Percentiles rank a stretch among this genome's conserved stretches.
Evolutionary conservation across 1,284 basidiomycete species (phyloP).

Genomic region (Ceratobasidium sp.): DNA sequence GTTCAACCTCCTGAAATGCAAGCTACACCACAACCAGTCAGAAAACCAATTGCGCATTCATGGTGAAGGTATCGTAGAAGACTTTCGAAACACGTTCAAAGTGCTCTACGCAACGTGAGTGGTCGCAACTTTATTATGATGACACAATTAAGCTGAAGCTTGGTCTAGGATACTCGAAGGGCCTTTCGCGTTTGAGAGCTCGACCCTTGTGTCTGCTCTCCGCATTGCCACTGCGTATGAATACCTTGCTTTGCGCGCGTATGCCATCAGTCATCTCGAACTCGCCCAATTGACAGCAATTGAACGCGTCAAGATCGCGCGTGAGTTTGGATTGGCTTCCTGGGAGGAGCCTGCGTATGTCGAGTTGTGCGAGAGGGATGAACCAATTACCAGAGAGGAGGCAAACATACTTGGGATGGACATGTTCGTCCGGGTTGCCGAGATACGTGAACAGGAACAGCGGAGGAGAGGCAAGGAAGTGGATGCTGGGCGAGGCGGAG

Average conservation of each 20-base stretch:
- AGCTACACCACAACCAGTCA: too few relatives aligned
- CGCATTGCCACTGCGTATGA: background rate
- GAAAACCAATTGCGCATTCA: too few relatives aligned
- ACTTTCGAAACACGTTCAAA: constrained; percentile 13
- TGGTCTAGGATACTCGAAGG: background rate
- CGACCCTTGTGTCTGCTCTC: background rate
- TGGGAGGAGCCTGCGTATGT: background rate
- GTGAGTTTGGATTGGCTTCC: background rate
- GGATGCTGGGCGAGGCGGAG: background rate
- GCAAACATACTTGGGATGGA: background rate
- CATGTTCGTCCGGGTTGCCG: background rate
- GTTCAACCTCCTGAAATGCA: too few relatives aligned
- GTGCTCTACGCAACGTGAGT: constrained; percentile 21
- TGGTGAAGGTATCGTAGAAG: background rate
- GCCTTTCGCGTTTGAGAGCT: background rate
- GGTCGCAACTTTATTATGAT: background rate
- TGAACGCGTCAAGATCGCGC: background rate
- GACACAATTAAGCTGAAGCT: background rate
- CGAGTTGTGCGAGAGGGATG: background rate
- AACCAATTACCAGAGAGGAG: background rate
- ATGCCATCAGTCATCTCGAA: background rate
- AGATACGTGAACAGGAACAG: background rate
- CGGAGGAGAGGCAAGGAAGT: background rate
- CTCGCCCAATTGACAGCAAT: background rate
- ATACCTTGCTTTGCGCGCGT: background rate